These are phyloP conservation scores for Calonectria leucothoes DNA, from an alignment of 2,329 filamentous ascomycete species.

Conservation along the genomic window DNA sequence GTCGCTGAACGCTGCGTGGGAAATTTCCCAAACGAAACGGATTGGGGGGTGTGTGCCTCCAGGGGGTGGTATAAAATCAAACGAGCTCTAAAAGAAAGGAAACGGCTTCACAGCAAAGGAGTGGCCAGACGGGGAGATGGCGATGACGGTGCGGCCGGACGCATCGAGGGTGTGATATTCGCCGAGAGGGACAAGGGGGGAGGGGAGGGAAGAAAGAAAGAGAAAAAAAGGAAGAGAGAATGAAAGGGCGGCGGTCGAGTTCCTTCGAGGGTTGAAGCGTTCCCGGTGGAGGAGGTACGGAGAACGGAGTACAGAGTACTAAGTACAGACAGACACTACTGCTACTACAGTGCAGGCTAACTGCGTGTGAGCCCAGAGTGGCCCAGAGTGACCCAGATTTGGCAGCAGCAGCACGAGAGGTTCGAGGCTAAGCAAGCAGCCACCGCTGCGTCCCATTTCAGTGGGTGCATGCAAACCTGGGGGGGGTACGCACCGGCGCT, in stretches of 20 bases:
- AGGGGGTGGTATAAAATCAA: constrained; percentile 30
- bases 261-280: constrained; percentile 13
- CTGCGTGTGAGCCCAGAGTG: constrained; percentile 4
- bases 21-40: constrained; percentile 38
- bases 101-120: constrained; percentile 45
- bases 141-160: constrained; percentile 44
- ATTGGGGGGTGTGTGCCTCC: constrained; percentile 35
- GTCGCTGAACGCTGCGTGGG: constrained; percentile 29
- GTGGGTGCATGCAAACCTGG: background rate
- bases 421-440: constrained; percentile 23
- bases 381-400: constrained; percentile 2
- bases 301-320: constrained; percentile 3
- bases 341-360: background rate
- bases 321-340: background rate
- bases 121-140: constrained; percentile 35
- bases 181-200: constrained; percentile 23
- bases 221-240: constrained; percentile 4
- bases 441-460: constrained; percentile 12
- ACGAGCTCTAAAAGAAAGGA: constrained; percentile 34
- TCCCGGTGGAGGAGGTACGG: constrained; percentile 15
- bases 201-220: background rate
- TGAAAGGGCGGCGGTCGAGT: constrained; percentile 17
- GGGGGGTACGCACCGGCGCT: background rate
- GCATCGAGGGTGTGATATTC: constrained; percentile 44
- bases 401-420: constrained; percentile 4